Evolutionary conservation across 257 asterid genomes (phyloP), one percentile per base, ranked within the genome.

Genomic region (Verbena officinalis): DNA sequence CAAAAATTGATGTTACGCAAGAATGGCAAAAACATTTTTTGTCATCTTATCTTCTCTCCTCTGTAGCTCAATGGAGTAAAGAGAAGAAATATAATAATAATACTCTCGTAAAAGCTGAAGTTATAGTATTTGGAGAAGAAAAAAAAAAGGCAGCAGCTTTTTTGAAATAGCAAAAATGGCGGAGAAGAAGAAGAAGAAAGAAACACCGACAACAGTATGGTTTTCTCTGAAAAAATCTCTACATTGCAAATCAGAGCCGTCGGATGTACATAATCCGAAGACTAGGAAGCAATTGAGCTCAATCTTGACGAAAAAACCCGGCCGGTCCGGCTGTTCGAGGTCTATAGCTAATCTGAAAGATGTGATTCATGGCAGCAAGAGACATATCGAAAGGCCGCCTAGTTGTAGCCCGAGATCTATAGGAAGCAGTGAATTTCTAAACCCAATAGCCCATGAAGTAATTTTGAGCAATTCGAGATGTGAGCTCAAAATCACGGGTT

Each of bases 401-500:
- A 81, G 78, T 45, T 81, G 88, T 62, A 84, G 95, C 76, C 95
- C 95, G 10, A 83, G 90, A 68, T 87, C 95, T 73, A 87, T 87
- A 16, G 93, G 93, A 9, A 87, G 93, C 62, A 77, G 80, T 59
- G 91, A 84, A 20, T 77, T 84, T 64, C 69, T 84, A 58, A 79
- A 82, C 74, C 91, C 91, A 44, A 84, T 79, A 15, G 72, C 91
- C 1, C 91, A 84, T 44, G 84, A 84, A 56, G 91, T 84, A 5
- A 77, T 83, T 55, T 27, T 83, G 31, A 80, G 77, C 59, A 77
- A 83, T 64, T 77, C 88, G 1, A 79, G 59, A 14, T 77, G 88
- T 49, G 88, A 79, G 83, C 76, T 82, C 57, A 79, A 79, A 55
- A 82, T 82, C 76, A 85, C 89, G 14, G 82, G 87, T 48, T 81